Base-by-base conservation (phyloP, 352 stramenopile genomes). In the Phytophthora uliginosa region DNA sequence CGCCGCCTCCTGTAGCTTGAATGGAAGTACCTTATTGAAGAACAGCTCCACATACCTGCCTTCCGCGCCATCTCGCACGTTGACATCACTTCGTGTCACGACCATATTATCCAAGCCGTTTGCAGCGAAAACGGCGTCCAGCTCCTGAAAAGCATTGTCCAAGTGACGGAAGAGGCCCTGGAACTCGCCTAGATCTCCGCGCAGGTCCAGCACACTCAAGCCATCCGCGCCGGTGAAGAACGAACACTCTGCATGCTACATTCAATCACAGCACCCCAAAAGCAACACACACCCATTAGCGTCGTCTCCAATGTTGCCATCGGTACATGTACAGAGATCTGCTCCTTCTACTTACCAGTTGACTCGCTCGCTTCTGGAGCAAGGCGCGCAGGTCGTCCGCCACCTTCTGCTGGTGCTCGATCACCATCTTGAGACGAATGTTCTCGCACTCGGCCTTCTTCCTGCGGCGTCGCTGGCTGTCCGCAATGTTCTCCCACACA, bases 11-110 rank as follows among this genome's bases (percentile, higher is more conserved):
- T 73, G 66, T 24, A 83, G 53, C 20, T 76, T 79, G 59, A 85
- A 85, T n/a, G 78, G 78, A 38, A 85, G 51, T 13, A 82, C 59
- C n/a, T 81, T 83, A 54, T 71, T 83, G 15, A 66, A 75, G 18
- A 82, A 76, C 48, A 85, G 22, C 53, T 81, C 74, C n/a, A 81
- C 60, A 17, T 69, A 76, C 5, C 71, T 78, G 33, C 74, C 74
- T 7, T 60, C 73, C 1, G 59, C 53, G 2, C 56, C 65, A 28
- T 81, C 74, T 57, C 73, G 70, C 15, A 81, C 66, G 26, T 75
- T 67, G n/a, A 76, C 70, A 22, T 81, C 71, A 56, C 70, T 70
- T 12, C 60, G 58, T 7, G 74, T 73, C 15, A 69, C 58, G 52
- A 71, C 74, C 65, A 81, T 78, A 3, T 65, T 52, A 7, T 48